Conservation (phyloP, 208 protist species). For the Trypanosoma lewisi region DNA sequence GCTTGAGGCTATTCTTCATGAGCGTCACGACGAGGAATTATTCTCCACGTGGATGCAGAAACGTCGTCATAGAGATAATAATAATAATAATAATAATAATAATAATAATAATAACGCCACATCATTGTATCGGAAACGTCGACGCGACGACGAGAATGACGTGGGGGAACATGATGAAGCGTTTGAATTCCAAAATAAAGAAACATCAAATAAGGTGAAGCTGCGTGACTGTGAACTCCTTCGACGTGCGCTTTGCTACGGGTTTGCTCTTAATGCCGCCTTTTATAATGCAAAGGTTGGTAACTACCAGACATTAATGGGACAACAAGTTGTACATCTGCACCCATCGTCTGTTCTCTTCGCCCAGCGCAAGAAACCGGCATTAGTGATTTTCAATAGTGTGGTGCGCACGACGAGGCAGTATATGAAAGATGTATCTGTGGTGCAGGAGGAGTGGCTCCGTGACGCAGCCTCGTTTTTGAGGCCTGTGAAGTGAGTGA, state of each 20-base stretch:
- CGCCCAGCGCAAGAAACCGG: conserved; percentile 69
- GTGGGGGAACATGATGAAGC: conserved; percentile 1
- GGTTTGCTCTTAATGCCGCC: conserved; percentile 85
- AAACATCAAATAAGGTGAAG: conserved; percentile 12
- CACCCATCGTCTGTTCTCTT: conserved; percentile 90
- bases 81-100: background rate
- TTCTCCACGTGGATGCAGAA: conserved; percentile 40
- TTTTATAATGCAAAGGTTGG: conserved; percentile 87
- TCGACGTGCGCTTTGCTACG: conserved; percentile 80
- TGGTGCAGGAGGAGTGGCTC: conserved; percentile 89
- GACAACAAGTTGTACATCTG: conserved; percentile 77
- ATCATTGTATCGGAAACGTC: background rate
- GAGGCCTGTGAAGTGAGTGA: conserved; percentile 35
- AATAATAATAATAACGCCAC: background rate
- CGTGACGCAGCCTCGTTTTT: conserved; percentile 72
- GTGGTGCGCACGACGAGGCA: conserved; percentile 87
- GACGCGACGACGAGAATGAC: conserved; percentile 5
- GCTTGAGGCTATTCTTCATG: conserved; percentile 55
- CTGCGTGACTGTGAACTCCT: conserved; percentile 72
- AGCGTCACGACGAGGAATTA: conserved; percentile 51
- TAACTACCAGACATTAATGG: conserved; percentile 81
- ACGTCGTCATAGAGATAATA: conserved; percentile 15
- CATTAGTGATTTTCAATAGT: conserved; percentile 85
- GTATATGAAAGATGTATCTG: conserved; percentile 90
- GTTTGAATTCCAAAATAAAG: conserved; percentile 3